Base-by-base conservation (phyloP, 352 stramenopile species). In the Halophytophthora polymorphica region DNA sequence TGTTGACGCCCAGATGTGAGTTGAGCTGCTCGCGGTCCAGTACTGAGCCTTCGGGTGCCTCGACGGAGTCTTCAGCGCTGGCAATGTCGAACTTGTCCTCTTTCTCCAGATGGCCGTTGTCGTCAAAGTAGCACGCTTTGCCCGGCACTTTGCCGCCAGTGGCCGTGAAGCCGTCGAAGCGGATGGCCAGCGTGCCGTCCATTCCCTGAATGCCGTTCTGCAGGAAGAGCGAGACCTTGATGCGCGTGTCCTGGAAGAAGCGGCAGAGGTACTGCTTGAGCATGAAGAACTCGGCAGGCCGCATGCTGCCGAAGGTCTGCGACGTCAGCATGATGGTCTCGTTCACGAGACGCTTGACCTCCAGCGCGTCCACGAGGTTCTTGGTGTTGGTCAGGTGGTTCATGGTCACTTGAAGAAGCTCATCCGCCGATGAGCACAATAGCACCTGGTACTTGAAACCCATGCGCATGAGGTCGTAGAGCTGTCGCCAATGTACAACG, bases 381-480 rank as follows among this genome's bases (percentile, higher is more conserved):
- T 87, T 89, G 47, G 83, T 89, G 51, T 77, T 86, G 13, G 66
- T 50, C 23, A 96, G 56, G 44, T 96, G 89, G 58, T 93, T 95
- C 67, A 95, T 82, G 2, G 85, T 96, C 21, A 97, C 81, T 33
- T 95, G 76, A 6, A 96, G 58, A n/a, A 96, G 64, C 41, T 97
- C 82, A 34, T 93, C 78, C 2, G 88, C 81, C 15, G 77, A 93
- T 11, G 77, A 73, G 50, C 82, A 95, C 7, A 69, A 77, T 19
- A 97, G 45, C 4, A 96, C 50, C 55, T 98, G 90, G 61, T 93
- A 95, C 69, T 98, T 98, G 70, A 97, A 96, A n/a, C 88, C 91
- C 91, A 98, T 97, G 48, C 86, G 89, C 85, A 98, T 97, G 50
- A 98, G 70, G 44, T 97, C 91, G 65, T 96, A 97, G 22, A 98